Conservation (phyloP, 139 green algal genomes). For the Chlorella sp. region DNA sequence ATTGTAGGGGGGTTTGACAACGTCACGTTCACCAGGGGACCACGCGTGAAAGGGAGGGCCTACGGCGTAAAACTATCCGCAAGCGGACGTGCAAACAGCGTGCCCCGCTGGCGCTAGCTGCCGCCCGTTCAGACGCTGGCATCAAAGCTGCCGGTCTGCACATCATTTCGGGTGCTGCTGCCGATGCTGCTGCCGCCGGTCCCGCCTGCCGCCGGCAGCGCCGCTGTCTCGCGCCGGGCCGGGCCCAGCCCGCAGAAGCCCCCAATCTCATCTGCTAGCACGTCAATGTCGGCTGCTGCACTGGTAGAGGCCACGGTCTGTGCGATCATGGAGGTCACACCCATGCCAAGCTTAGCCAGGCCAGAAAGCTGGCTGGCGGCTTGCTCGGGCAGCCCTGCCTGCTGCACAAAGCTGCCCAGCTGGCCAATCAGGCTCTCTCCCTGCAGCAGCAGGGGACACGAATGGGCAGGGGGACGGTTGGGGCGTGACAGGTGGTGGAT, state of each 20-base stretch:
- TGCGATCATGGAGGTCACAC: slow-evolving; percentile 26
- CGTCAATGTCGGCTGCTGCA: slow-evolving; percentile 33
- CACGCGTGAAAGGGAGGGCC: too few species aligned
- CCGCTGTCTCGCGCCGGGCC: background rate
- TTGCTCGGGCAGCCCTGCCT: slow-evolving; percentile 29
- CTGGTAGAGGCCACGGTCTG: slow-evolving; percentile 18
- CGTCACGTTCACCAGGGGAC: too few species aligned
- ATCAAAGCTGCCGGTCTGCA: background rate
- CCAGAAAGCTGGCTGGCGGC: slow-evolving; percentile 6
- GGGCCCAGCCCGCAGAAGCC: slow-evolving; percentile 35
- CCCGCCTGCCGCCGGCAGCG: background rate
- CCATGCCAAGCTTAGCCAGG: slow-evolving; percentile 26
- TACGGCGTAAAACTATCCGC: too few species aligned
- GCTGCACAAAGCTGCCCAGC: slow-evolving; percentile 36
- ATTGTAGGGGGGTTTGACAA: too few species aligned
- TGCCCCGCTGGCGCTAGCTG: too few species aligned
- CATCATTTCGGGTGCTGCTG: background rate
- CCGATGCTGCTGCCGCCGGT: background rate
- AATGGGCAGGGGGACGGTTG: too few species aligned
- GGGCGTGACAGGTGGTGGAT: too few species aligned
- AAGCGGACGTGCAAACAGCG: too few species aligned
- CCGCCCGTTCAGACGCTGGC: background rate
- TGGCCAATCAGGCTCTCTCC: slow-evolving; percentile 45
- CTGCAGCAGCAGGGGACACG: background rate
- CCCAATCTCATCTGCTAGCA: slow-evolving; percentile 42